Evolutionary conservation across 306 rosid genomes (phyloP), one percentile per base, ranked within the genome.

Genomic region (Biancaea sappan): DNA sequence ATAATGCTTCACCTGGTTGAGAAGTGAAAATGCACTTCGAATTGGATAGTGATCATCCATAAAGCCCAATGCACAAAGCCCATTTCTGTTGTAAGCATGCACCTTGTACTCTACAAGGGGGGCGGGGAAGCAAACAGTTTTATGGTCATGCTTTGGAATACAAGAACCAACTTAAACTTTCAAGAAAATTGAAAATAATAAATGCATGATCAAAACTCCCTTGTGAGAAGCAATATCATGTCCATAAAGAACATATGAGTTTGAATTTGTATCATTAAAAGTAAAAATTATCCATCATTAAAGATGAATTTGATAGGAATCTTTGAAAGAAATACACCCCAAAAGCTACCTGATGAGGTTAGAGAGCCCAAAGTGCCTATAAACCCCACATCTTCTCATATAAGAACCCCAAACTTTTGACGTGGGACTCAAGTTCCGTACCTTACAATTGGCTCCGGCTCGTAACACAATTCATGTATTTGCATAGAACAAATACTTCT

Each of bases 11-110:
- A 94, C 99, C 97, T 94, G 84, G 74, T 84, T 92, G 53, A 94
- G 92, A 81, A 94, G 86, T 63, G 99, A 94, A 82, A 94, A 94
- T 13, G 99, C 85, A 34, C 99, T 94, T 34, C 99, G 88, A 75
- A 92, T 87, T 0, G 99, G 99, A 81, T 94, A 92, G 86, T 92
- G 95, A 75, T 94, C 99, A 72, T 94, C 99, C 99, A 94, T 94
- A 76, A 94, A 92, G 44, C 96, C 99, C 91, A 95, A 68, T 6
- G 96, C 90, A 81, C 98, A 92, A 82, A 95, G 89, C 38, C 99
- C 99, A 88, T 95, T 92, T 84, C 84, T 87, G 82, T 88, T 95
- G 84, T 92, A 90, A 29, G 88, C 57, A 79, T 95, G 99, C 71
- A 95, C 99, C 87, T 92, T 92, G 74, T 95, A 92, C 82, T 95